Base-by-base conservation (phyloP, 768 basidiomycete species). In the Pleurotus salmoneostramineus region DNA sequence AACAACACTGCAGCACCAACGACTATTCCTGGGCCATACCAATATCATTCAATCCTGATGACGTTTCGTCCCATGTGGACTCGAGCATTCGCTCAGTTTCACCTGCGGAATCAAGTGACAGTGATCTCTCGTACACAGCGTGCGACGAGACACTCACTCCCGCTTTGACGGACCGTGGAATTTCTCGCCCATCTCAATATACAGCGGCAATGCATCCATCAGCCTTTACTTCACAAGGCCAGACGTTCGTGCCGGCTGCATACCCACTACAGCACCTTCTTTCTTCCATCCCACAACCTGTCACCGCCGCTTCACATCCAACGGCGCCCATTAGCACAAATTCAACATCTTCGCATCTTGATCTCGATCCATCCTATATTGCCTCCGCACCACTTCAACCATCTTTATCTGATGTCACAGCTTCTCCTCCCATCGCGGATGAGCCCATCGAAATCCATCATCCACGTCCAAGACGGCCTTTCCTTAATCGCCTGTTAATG, bases 401-500 rank as follows among this genome's bases (percentile, higher is more conserved):
- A 11, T 37, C 27, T 44, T 42, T 32, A 55, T 43, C 40, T 55
- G 52, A 43, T 32, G 37, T 31, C 27, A 17, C 52, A 40, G 14
- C 48, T 31, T 61, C 69, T 42, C 47, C 50, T 37, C 43, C 63
- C 54, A 57, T 48, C 43, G 50, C 62, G 51, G 58, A 64, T 33
- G 60, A 60, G 27, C 66, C 69, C 21, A 67, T 77, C 55, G 70
- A 72, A 55, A 65, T 80, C 33, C 75, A 75, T 66, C 78, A 80
- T 62, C 78, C 78, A 45, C 77, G 77, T 45, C 78, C 78, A 57
- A 74, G 68, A 47, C 74, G 77, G 56, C 71, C 66, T 46, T 78
- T 79, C 64, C 75, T 76, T 37, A 79, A 78, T 60, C 67, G 78
- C 11, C 74, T 74, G 40, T 70, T 80, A 32, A 74, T 74, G 35